A percentile compares a stretch with the other conserved stretches of the same genome.
These are phyloP conservation scores for Apiospora sp. DNA, from an alignment of 2,329 filamentous ascomycete species.

Conservation along the genomic window DNA sequence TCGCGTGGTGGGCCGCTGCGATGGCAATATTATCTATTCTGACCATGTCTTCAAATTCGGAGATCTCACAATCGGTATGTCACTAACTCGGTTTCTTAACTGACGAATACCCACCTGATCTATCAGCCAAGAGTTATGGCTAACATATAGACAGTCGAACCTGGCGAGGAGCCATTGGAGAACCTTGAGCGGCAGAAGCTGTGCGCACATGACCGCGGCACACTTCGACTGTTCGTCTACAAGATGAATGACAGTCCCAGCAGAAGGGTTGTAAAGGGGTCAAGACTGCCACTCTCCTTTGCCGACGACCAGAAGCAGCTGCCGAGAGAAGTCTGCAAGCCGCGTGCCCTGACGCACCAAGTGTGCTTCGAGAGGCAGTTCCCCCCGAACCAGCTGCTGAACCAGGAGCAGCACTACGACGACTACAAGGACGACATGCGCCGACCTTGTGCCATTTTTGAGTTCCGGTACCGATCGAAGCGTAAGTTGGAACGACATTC, in stretches of 20 bases:
- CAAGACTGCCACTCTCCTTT: not conserved
- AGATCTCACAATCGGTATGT: not conserved
- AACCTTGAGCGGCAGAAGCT: not conserved
- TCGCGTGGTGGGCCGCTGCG: not conserved
- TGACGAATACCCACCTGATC: too few relatives aligned
- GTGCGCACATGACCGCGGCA: not conserved
- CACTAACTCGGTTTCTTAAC: too few relatives aligned
- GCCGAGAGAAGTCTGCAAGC: not conserved
- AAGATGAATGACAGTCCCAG: not conserved
- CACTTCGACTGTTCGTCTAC: not conserved
- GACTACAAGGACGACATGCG: not conserved
- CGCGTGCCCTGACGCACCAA: not conserved
- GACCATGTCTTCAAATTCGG: not conserved
- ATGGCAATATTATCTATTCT: not conserved
- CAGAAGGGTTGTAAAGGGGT: not conserved
- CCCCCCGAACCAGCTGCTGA: not conserved
- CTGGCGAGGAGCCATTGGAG: not conserved
- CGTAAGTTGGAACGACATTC: not conserved
- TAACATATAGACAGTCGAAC: not conserved
- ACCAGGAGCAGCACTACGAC: not conserved
- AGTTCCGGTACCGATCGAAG: not conserved
- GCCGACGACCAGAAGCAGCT: too few relatives aligned
- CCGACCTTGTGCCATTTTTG: not conserved
- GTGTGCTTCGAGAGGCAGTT: not conserved
- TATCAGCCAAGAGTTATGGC: too few relatives aligned